Evolutionary conservation across 2,329 filamentous ascomycete species (phyloP).

Genomic region (Lasiodiplodia sp.): DNA sequence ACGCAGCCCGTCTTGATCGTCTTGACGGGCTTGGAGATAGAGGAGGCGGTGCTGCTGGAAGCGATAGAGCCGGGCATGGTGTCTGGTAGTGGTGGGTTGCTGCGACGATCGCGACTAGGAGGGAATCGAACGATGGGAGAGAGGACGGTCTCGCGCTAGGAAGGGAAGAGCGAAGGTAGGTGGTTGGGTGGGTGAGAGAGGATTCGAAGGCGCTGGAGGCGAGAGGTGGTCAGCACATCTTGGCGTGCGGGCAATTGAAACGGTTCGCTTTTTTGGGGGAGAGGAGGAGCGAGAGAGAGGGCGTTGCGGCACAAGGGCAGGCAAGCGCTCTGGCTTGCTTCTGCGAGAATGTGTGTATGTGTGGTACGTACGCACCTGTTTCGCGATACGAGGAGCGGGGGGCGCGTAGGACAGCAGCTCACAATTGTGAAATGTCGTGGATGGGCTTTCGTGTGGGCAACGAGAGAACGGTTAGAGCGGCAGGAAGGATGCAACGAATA

Average conservation of each 20-base stretch:
- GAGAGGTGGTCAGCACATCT: neutral
- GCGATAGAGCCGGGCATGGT: conserved; percentile 20
- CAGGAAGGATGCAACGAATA: neutral
- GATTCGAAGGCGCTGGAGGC: neutral
- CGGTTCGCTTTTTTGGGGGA: neutral
- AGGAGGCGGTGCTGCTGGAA: conserved; percentile 13
- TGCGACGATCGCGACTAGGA: neutral
- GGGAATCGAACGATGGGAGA: too few species aligned
- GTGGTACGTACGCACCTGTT: neutral
- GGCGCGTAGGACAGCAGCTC: neutral
- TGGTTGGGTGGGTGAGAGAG: neutral
- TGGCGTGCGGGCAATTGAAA: too few species aligned
- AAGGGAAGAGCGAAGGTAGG: too few species aligned
- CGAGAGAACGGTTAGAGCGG: neutral
- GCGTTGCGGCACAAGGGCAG: neutral
- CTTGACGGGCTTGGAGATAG: conserved; percentile 29
- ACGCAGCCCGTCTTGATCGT: conserved; percentile 30
- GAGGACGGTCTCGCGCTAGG: too few species aligned
- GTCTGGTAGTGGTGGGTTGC: neutral
- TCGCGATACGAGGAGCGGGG: neutral
- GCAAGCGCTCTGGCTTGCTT: neutral
- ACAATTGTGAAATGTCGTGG: neutral
- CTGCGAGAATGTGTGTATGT: neutral
- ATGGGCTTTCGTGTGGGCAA: neutral
- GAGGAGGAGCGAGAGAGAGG: neutral